phyloP scores from a whole-genome alignment of 306 rosid genomes.

The Cucurbita moschata region DNA sequence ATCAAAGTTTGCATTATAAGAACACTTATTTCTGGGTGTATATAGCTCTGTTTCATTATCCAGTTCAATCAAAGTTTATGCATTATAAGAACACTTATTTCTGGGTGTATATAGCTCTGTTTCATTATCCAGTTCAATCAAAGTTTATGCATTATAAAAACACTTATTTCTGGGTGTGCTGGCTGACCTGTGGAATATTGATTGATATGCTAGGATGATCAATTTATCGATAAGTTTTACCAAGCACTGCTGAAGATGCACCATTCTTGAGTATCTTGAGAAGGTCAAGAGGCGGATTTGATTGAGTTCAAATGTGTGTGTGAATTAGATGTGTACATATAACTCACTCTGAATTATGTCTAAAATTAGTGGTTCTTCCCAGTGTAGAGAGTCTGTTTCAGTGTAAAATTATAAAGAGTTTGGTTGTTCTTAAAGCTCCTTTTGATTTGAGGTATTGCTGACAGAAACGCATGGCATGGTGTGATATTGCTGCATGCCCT shows the following conservation, averaged over 20 bases:
- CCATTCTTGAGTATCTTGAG: slow-evolving; percentile 23
- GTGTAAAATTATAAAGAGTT: slow-evolving; percentile 4
- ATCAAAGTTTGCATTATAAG: neutral
- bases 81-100: too few species aligned
- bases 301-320: neutral
- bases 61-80: too few species aligned
- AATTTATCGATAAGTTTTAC: slow-evolving; percentile 63
- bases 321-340: slow-evolving; percentile 6
- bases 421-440: neutral
- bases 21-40: too few species aligned
- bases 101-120: neutral
- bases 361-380: neutral
- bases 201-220: slow-evolving; percentile 49
- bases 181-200: neutral
- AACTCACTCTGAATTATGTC: slow-evolving; percentile 5
- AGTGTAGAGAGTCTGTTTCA: slow-evolving; percentile 2
- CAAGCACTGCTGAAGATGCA: slow-evolving; percentile 52
- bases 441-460: neutral
- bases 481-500: neutral
- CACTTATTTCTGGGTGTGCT: neutral
- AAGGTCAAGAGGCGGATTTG: neutral
- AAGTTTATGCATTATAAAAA: neutral
- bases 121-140: neutral
- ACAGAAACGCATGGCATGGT: neutral
- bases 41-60: too few species aligned